Conservation (phyloP, 2,329 filamentous ascomycete species). For the Aspergillus pseudoglaucus region DNA sequence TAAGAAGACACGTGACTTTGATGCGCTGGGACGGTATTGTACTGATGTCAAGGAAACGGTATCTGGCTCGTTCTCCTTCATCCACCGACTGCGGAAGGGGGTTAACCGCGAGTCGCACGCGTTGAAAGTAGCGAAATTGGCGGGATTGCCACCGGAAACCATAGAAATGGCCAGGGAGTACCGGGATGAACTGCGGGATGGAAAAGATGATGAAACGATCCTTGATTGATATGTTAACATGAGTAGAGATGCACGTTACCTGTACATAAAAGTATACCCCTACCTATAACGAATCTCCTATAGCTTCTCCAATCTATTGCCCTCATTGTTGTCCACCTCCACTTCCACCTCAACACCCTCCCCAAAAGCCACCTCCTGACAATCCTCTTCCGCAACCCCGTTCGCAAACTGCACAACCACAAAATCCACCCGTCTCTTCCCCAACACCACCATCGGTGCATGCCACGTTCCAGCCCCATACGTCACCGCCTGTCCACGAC, state of each 20-base stretch:
- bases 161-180: slow-evolving; percentile 61
- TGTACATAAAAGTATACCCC: neutral
- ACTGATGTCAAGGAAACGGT: slow-evolving; percentile 77
- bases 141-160: slow-evolving; percentile 69
- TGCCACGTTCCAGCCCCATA: slow-evolving; percentile 93
- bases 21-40: slow-evolving; percentile 68
- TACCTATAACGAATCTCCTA: slow-evolving; percentile 7
- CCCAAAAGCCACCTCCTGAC: slow-evolving; percentile 63
- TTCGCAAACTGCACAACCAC: slow-evolving; percentile 86
- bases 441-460: slow-evolving; percentile 88
- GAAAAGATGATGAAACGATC: neutral
- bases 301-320: neutral
- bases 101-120: slow-evolving; percentile 86
- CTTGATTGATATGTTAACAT: neutral
- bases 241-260: neutral
- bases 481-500: slow-evolving; percentile 74
- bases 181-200: slow-evolving; percentile 31
- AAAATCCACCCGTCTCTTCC: slow-evolving; percentile 67
- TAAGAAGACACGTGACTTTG: slow-evolving; percentile 61
- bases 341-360: slow-evolving; percentile 30
- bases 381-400: slow-evolving; percentile 75
- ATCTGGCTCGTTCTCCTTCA: slow-evolving; percentile 68
- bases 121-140: slow-evolving; percentile 84
- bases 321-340: slow-evolving; percentile 2
- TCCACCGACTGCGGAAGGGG: slow-evolving; percentile 73